Base-by-base conservation (phyloP, 306 rosid genomes). In the Leucaena leucocephala region DNA sequence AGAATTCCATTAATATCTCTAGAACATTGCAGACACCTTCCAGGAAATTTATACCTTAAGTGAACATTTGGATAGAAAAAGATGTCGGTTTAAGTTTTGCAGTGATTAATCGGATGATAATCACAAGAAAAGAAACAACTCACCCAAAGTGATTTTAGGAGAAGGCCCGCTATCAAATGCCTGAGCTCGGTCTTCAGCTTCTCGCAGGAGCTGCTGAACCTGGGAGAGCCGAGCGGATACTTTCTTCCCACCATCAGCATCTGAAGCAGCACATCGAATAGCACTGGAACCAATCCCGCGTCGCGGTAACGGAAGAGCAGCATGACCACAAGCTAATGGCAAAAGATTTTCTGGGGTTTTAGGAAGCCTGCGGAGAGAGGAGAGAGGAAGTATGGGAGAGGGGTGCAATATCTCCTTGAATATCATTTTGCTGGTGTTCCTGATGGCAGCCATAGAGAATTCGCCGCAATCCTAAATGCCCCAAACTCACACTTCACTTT, bases 81-180 rank as follows among this genome's bases (percentile, higher is more conserved):
- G 0, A 45, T 7, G 12, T 1, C 3, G 8, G 8, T 11, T 46
- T 14, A 33, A 15, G 8, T 46, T 34, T 33, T 4, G 5, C 21
- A 16, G 44, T n/a, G 15, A 71, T 14, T 6, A 8, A 48, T 17
- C 62, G 14, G 44, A 49, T 8, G 15, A 49, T 12, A 35, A 38
- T 63, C 4, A 59, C 1, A 4, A 54, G 21, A 54, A 54, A 7
- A n/a, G 59, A 1, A 17, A 54, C 3, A 16, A 76, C 64, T 21
- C 7, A 94, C 97, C 97, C 54, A 92, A 17, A 2, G 92, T 91
- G 91, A 94, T 90, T 86, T 86, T 88, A 45, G 98, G 97, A 72
- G 83, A 44, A 58, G 97, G 97, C 9, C 74, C 88, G 2, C 27
- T 68, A 72, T 84, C 91, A 4, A 88, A 88, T 39, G 87, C 75